phyloP scores from a whole-genome alignment of 1,284 basidiomycete species.

The Cryptococcus hybrid region DNA sequence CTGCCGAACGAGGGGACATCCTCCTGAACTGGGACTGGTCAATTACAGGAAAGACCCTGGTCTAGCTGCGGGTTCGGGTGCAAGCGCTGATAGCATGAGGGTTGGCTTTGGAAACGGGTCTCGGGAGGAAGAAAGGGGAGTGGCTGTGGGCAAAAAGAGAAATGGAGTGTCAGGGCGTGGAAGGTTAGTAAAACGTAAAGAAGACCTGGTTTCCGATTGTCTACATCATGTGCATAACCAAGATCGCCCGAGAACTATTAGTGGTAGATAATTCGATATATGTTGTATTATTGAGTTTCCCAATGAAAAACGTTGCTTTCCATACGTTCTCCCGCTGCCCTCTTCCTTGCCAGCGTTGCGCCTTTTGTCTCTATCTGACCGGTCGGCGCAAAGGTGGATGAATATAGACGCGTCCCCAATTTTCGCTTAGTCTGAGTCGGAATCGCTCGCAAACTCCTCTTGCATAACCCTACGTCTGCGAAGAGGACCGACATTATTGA shows the following conservation, averaged over 20 bases:
- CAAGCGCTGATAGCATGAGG: not conserved
- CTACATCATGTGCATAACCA: not conserved
- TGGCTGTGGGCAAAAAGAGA: slow-evolving; percentile 4
- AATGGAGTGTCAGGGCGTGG: slow-evolving; percentile 11
- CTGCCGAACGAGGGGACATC: slow-evolving; percentile 41
- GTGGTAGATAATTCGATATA: too few species aligned
- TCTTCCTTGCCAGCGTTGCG: too few species aligned
- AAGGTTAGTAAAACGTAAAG: slow-evolving; percentile 4
- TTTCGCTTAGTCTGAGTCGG: slow-evolving; percentile 16
- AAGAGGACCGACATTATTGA: too few species aligned
- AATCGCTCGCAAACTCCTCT: slow-evolving; percentile 35
- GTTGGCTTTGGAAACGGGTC: not conserved
- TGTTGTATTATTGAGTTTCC: too few species aligned
- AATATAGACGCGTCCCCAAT: not conserved
- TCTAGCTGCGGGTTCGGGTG: not conserved
- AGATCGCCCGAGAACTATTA: not conserved
- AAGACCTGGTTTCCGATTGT: too few species aligned
- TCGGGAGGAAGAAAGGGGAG: too few species aligned
- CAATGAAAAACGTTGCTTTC: not conserved
- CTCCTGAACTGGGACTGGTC: slow-evolving; percentile 45
- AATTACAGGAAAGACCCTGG: slow-evolving; percentile 21
- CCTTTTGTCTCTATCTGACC: too few species aligned
- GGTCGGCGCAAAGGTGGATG: not conserved
- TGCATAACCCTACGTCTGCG: slow-evolving; percentile 29
- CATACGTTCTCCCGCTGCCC: not conserved